phyloP scores from a whole-genome alignment of 2,329 filamentous ascomycete species.

The Trichoderma arundinaceum region DNA sequence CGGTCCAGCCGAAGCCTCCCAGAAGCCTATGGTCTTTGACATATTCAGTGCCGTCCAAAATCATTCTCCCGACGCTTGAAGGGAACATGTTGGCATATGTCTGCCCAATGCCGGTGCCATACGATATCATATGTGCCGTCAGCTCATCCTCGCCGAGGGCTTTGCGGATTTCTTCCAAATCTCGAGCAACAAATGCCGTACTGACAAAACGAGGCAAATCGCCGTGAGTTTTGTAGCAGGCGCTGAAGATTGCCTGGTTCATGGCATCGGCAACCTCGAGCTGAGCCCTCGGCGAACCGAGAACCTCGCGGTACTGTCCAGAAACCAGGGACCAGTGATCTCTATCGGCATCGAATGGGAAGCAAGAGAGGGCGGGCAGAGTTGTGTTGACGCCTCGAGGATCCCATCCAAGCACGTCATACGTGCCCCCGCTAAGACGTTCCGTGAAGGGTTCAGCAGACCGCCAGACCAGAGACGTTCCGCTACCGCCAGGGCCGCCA shows the following conservation, averaged over 20 bases:
- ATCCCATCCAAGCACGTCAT: slow-evolving; percentile 60
- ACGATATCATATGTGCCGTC: slow-evolving; percentile 57
- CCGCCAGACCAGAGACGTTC: slow-evolving; percentile 50
- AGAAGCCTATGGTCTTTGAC: slow-evolving; percentile 53
- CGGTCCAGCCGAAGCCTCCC: slow-evolving; percentile 54
- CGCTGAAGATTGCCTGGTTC: slow-evolving; percentile 51
- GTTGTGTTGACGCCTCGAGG: slow-evolving; percentile 59
- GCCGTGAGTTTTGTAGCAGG: slow-evolving; percentile 51
- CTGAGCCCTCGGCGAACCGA: slow-evolving; percentile 45
- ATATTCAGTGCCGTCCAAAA: slow-evolving; percentile 57
- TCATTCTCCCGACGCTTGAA: slow-evolving; percentile 53
- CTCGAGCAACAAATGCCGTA: slow-evolving; percentile 55
- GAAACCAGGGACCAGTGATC: slow-evolving; percentile 54
- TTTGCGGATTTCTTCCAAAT: slow-evolving; percentile 56
- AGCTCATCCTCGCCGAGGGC: slow-evolving; percentile 53
- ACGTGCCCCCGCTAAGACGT: slow-evolving; percentile 50
- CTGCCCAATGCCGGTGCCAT: slow-evolving; percentile 59
- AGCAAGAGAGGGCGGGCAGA: slow-evolving; percentile 54
- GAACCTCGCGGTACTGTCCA: slow-evolving; percentile 48
- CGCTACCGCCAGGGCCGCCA: slow-evolving; percentile 57
- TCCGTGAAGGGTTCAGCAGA: slow-evolving; percentile 46
- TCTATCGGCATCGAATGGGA: slow-evolving; percentile 51
- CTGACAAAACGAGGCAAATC: slow-evolving; percentile 54
- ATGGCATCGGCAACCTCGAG: slow-evolving; percentile 53
- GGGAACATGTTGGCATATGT: slow-evolving; percentile 59